phyloP scores from a whole-genome alignment of 2,329 filamentous ascomycete species.

The Cercospora sp. region DNA sequence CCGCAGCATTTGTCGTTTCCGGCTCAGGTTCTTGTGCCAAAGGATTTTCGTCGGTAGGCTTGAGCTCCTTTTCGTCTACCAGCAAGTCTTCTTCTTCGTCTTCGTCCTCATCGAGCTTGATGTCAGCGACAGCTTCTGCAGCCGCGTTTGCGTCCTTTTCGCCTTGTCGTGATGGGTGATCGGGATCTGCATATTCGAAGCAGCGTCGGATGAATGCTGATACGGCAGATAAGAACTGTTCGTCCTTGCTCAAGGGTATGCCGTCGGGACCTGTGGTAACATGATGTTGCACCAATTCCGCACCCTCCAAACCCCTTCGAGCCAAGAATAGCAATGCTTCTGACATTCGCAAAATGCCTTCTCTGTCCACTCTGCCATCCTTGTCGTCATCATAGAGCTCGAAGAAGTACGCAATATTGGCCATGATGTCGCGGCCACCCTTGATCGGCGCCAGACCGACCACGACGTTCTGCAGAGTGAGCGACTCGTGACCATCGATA shows the following conservation, averaged over 20 bases:
- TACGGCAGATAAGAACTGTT: conserved; percentile 87
- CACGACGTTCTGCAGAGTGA: conserved; percentile 90
- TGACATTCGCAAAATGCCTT: conserved; percentile 91
- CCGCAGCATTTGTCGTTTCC: conserved; percentile 16
- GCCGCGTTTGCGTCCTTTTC: conserved; percentile 39
- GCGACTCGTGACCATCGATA: conserved; percentile 68
- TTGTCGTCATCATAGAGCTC: conserved; percentile 92
- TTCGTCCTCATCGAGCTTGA: conserved; percentile 74
- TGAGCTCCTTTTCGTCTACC: conserved; percentile 46
- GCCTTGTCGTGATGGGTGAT: conserved; percentile 47
- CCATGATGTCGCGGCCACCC: conserved; percentile 94
- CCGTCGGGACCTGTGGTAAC: conserved; percentile 35
- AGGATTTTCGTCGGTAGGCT: conserved; percentile 25
- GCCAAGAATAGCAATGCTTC: conserved; percentile 92
- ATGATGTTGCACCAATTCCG: conserved; percentile 41
- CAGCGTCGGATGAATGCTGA: conserved; percentile 94
- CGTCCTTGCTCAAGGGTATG: conserved; percentile 61
- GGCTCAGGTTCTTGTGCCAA: not conserved
- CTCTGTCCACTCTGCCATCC: conserved; percentile 88
- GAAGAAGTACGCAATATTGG: conserved; percentile 96
- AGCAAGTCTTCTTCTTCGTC: conserved; percentile 60
- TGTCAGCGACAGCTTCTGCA: conserved; percentile 55
- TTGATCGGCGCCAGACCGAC: conserved; percentile 88
- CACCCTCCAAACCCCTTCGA: conserved; percentile 68
- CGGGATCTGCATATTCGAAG: conserved; percentile 97